Conservation (phyloP, 2,329 filamentous ascomycete genomes). For the Aspergillus proliferans region DNA sequence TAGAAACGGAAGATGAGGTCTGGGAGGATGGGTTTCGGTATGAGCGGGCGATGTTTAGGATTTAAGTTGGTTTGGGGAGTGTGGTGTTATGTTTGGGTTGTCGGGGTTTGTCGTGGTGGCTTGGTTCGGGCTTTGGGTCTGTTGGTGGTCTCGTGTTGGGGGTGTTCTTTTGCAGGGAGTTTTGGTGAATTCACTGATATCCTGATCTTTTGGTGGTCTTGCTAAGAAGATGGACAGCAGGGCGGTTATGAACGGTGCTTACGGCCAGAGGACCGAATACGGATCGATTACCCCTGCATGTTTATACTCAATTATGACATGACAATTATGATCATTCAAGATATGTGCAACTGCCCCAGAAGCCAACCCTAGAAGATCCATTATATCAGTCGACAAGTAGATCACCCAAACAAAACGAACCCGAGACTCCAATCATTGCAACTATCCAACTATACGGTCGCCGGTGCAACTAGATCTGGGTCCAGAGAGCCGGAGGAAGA, state of each 20-base stretch:
- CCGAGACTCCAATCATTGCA: neutral
- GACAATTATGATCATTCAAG: no score
- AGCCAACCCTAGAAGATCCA: no score
- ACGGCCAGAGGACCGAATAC: no score
- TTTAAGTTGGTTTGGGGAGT: neutral
- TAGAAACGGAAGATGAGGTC: neutral
- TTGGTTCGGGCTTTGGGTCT: neutral
- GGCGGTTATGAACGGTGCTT: no score
- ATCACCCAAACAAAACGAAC: neutral
- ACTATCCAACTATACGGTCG: no score
- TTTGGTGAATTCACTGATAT: no score
- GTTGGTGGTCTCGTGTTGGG: neutral
- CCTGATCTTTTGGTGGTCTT: neutral
- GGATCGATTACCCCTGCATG: no score
- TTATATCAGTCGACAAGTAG: no score
- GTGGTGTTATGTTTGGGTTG: neutral
- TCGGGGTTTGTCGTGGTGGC: neutral
- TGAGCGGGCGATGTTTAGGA: neutral
- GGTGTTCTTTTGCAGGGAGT: no score
- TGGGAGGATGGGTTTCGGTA: neutral
- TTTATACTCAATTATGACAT: no score
- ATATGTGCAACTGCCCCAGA: no score
- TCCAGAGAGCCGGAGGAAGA: constrained; percentile 33
- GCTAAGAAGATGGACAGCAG: no score
- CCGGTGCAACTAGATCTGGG: constrained; percentile 12